Base-by-base conservation (phyloP, 257 asterid species). In the Solanum ossicruentum region DNA sequence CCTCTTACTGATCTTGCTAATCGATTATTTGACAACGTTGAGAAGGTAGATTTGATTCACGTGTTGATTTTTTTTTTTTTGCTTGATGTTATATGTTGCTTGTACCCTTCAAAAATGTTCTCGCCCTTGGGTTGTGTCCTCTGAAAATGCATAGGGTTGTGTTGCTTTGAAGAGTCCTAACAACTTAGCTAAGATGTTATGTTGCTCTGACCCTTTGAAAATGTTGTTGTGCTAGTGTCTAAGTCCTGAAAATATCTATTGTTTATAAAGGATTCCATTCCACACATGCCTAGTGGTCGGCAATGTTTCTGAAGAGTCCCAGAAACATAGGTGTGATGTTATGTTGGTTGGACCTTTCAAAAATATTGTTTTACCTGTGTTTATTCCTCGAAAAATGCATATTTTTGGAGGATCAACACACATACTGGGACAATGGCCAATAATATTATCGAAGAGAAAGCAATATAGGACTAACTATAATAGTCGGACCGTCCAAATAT, bases 21-120 rank as follows among this genome's bases (percentile, higher is more conserved):
- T 81, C 89, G 93, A n/a, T 87, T 95, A 83, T 95, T 95, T 32
- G 95, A 95, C 89, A 95, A 79, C 32, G 80, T 94, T 45, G 98
- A 95, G 78, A 88, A 89, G 95, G 98, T 93, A 84, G 39, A 10
- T 16, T 65, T 10, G 23, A 28, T 55, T 81, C 5, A 7, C 20
- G 8, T 41, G 11, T 32, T 51, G 32, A 60, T 41, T 47, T 36
- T 32, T 36, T 32, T 36, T 28, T 1, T 17, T 61, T 82, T 43
- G 15, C 0, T 0, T 23, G 55, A 71, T 61, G 2, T 17, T 17
- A 20, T 17, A 12, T 28, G n/a, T 61, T 63, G 18, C 12, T 66
- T 10, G 10, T 1, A 8, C 3, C 7, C 36, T 12, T 9, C 32
- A 11, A 8, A 41, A 4, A 61, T 51, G 0, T 45, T 12, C 1